phyloP scores from a whole-genome alignment of 257 asterid species.

The Prunella vulgaris region DNA sequence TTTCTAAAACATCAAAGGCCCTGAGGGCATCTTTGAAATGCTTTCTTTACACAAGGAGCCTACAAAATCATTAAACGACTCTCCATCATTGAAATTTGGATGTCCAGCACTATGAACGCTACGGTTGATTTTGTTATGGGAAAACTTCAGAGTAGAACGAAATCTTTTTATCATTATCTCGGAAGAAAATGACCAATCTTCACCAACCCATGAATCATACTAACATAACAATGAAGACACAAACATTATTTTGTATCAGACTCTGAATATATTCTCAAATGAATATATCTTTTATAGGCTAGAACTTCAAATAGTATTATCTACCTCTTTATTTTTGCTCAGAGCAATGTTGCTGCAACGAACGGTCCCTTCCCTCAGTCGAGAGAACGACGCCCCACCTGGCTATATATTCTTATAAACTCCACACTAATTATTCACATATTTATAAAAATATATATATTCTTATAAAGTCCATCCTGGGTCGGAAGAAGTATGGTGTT shows the following conservation, averaged over 20 bases:
- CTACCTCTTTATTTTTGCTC: too few species aligned
- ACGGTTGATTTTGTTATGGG: constrained; percentile 11
- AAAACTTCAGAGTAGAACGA: constrained; percentile 18
- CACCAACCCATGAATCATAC: neutral
- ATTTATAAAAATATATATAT: too few species aligned
- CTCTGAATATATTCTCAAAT: neutral
- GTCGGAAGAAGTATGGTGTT: too few species aligned
- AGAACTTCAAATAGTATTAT: constrained; percentile 5
- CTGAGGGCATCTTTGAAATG: constrained; percentile 45
- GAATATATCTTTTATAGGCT: neutral
- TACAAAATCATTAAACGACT: constrained; percentile 38
- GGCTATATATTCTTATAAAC: too few species aligned
- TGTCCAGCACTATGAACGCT: constrained; percentile 16
- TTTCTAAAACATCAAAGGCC: constrained; percentile 41
- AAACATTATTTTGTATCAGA: neutral
- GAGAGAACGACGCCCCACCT: too few species aligned
- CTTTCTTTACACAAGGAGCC: constrained; percentile 53
- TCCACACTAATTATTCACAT: too few species aligned
- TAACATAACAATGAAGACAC: neutral
- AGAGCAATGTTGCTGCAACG: too few species aligned
- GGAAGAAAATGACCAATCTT: neutral
- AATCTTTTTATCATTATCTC: constrained; percentile 35
- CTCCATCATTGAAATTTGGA: constrained; percentile 28
- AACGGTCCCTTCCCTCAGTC: too few species aligned
- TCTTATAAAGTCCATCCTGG: too few species aligned